Base-by-base conservation (phyloP, 345 rosid genomes). In the Eucalyptus grandis region DNA sequence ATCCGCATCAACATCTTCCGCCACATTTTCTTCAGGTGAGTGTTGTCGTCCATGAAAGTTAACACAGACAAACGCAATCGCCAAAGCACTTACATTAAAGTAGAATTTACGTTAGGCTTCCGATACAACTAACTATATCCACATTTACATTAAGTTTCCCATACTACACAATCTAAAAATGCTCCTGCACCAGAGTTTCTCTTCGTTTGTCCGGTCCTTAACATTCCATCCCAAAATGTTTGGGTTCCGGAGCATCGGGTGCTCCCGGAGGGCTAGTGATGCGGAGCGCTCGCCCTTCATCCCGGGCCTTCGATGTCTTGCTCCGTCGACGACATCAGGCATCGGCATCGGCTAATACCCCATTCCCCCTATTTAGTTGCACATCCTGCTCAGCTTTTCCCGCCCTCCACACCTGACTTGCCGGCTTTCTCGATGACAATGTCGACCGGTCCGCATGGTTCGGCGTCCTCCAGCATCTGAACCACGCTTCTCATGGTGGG, bases 401-500 rank as follows among this genome's bases (percentile, higher is more conserved):
- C 47, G 26, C 47, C 26, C 47, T 21, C 85, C 85, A 40, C 30
- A 11, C 54, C 17, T 49, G n/a, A 43, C 37, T 43, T 15, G 50
- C 80, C 87, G 30, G 30, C 90, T 65, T 86, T 88, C 22, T 89
- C 89, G 50, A 94, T 89, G 86, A 94, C 93, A 86, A 97, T 94
- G 69, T 93, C 90, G 86, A 93, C 90, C 87, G 94, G 80, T 89
- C 94, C 93, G 86, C 97, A 94, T 1, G 99, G 99, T 88, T 95
- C 96, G 12, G 96, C 98, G 5, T 95, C 96, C 92, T 93, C 96
- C 14, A 97, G 93, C 99, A 97, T 96, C 77, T 97, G 99, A 83
- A 97, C 98, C 56, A 98, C 98, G 44, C 92, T 91, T 87, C 97
- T 94, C 98, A 97, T 98, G 37, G 97, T 95, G 6, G 99, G 99